Base-by-base conservation (phyloP, 2,329 filamentous ascomycete species). In the Trichoderma sp. region DNA sequence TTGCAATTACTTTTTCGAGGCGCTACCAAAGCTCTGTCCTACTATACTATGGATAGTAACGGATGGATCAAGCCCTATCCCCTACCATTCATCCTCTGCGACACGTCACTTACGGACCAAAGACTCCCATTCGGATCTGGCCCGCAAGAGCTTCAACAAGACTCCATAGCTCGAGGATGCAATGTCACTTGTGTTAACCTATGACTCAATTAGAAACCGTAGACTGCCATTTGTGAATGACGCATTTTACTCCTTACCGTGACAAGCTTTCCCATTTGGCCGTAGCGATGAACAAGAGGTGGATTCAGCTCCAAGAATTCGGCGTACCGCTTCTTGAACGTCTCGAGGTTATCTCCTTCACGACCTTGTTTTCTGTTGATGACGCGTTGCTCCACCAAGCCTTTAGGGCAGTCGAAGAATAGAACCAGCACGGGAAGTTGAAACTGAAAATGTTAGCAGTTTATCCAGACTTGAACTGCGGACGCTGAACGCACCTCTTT, bases 131-230 rank as follows among this genome's bases (percentile, higher is more conserved):
- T 63, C n/a, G 31, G 14, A 21, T 19, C 47, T 63, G 5, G 31
- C n/a, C 7, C 4, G 31, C 31, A 63, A 53, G 27, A 47, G 16
- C 21, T 33, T 4, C 19, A 62, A 19, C 27, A 62, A n/a, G 2
- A 5, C 49, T 31, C 6, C 6, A 16, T 62, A 62, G n/a, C 16
- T 2, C n/a, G 29, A n/a, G 27, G 33, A 35, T 13, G 33, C 33
- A 33, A n/a, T 19, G 21, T 24, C 59, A n/a, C 59, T 62, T n/a
- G 59, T 63, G 27, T 63, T 31, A 19, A 63, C 52, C 43, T 63
- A 53, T 19, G 13, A 14, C 16, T 7, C 10, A 37, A 31, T 52
- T 37, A 49, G 60, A 5, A 43, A 5, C 29, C 31, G 21, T 21
- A 24, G 5, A 16, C 14, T 29, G 29, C 31, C 27, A 19, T 29